Conservation (phyloP, 225 moss, liverwort and hornwort species). For the Ulota crispa region DNA sequence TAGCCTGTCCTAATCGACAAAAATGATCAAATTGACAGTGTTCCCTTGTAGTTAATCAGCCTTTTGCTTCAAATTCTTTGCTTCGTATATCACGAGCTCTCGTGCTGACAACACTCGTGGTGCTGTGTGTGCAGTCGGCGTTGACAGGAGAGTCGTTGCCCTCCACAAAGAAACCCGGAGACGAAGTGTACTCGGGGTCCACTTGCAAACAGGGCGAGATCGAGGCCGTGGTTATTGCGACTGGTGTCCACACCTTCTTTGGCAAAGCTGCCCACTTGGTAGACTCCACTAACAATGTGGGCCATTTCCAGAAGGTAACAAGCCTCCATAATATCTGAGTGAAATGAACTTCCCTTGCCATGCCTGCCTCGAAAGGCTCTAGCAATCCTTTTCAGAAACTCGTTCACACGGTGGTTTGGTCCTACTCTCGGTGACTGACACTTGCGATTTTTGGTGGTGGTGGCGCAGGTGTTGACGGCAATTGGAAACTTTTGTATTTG, state of each 20-base stretch:
- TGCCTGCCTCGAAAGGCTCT: neutral
- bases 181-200: slow-evolving; percentile 56
- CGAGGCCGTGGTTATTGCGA: slow-evolving; percentile 67
- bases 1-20: no score
- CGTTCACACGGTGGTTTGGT: neutral
- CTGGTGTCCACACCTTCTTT: slow-evolving; percentile 68
- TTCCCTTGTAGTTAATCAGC: no score
- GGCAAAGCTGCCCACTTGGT: slow-evolving; percentile 76
- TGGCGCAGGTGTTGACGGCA: slow-evolving; percentile 46
- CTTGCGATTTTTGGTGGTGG: neutral
- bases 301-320: slow-evolving; percentile 66
- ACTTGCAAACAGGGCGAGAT: slow-evolving; percentile 73
- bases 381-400: no score
- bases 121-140: slow-evolving; percentile 43
- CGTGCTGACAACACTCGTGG: neutral
- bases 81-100: neutral
- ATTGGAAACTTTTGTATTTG: slow-evolving; percentile 72
- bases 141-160: slow-evolving; percentile 59
- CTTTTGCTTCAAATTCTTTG: neutral
- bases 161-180: slow-evolving; percentile 57
- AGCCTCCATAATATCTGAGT: no score
- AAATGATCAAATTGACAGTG: no score
- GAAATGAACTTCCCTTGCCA: neutral
- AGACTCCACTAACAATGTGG: slow-evolving; percentile 69
- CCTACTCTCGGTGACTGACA: neutral